Evolutionary conservation across 306 rosid species (phyloP), one percentile per base, ranked within the genome.

Genomic region (Prosopis cineraria): DNA sequence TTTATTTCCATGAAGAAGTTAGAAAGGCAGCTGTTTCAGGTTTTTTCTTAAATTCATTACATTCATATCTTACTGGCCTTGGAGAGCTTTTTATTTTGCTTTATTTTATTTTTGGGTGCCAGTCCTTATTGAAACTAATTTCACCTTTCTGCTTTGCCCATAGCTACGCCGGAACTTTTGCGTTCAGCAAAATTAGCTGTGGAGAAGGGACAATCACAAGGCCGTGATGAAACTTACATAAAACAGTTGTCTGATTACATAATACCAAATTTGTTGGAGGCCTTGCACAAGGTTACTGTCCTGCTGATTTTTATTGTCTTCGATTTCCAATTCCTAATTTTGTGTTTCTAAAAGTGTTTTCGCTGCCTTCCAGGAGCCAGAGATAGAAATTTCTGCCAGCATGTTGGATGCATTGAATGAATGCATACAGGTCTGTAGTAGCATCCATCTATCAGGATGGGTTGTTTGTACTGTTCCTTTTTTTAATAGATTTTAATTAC

Each of bases 21-120:
- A 89, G 99, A 87, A 95, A 93, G 85, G 99, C 99, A 34, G 99
- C 99, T 75, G 98, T 93, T 85, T 95, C 99, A 85, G 99, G 99
- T 95, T 86, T 22, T 68, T 55, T 67, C 41, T 72, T 80, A 72
- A 68, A 10, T 73, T 80, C 30, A 2, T 24, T 22, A 53, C 65
- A 50, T 68, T 47, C 66, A 8, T 30, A 52, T 72, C 62, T 66
- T 34, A 24, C 47, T 11, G 62, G 41, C 44, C 27, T 60, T 60
- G 4, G 43, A 27, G 30, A 22, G 30, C 14, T 76, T 48, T 48
- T 59, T 47, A 48, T 68, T 17, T 24, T 72, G n/a, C n/a, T n/a
- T n/a, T n/a, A n/a, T 74, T 48, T 31, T 58, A 30, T 68, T 76
- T 43, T 52, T 52, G 25, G 27, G 22, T 62, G 34, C 52, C 47